phyloP scores from a whole-genome alignment of 345 rosid species.

The Erodium maritimum region DNA sequence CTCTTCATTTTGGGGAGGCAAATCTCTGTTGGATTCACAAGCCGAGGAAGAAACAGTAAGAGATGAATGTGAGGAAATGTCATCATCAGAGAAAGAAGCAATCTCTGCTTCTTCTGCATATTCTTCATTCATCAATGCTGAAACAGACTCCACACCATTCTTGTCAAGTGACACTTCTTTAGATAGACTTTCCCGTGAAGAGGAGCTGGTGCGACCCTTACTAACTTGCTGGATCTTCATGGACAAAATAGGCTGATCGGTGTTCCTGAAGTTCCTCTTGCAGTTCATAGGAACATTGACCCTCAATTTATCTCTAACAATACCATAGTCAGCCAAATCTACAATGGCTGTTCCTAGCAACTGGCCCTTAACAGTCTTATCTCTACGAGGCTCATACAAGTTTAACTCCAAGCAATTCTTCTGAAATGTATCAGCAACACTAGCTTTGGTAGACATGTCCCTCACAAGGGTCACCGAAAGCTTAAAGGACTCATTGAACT shows the following conservation, averaged over 20 bases:
- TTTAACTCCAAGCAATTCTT: conserved; percentile 63
- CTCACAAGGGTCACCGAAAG: conserved; percentile 51
- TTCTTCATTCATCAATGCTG: conserved; percentile 65
- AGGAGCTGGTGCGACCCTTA: conserved; percentile 31
- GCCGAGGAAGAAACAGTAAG: conserved; percentile 35
- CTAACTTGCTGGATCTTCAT: conserved; percentile 45
- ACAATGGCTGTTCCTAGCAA: conserved; percentile 63
- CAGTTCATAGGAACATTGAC: conserved; percentile 58
- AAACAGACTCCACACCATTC: conserved; percentile 56
- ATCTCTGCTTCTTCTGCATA: conserved; percentile 72
- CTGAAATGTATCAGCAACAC: conserved; percentile 38
- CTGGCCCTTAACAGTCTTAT: conserved; percentile 43
- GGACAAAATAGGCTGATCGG: conserved; percentile 57
- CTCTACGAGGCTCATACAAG: conserved; percentile 84
- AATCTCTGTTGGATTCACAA: conserved; percentile 29
- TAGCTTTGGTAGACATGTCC: conserved; percentile 45
- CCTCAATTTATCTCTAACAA: conserved; percentile 36
- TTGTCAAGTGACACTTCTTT: conserved; percentile 27
- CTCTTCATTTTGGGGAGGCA: conserved; percentile 38
- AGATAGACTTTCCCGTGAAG: conserved; percentile 23
- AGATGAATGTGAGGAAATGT: conserved; percentile 74
- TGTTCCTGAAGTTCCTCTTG: conserved; percentile 58
- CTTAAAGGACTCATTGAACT: conserved; percentile 69
- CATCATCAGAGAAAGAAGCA: conserved; percentile 65
- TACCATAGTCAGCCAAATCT: conserved; percentile 69